phyloP scores from a whole-genome alignment of 169 alveolate genomes.

The Eimeria tenella region DNA sequence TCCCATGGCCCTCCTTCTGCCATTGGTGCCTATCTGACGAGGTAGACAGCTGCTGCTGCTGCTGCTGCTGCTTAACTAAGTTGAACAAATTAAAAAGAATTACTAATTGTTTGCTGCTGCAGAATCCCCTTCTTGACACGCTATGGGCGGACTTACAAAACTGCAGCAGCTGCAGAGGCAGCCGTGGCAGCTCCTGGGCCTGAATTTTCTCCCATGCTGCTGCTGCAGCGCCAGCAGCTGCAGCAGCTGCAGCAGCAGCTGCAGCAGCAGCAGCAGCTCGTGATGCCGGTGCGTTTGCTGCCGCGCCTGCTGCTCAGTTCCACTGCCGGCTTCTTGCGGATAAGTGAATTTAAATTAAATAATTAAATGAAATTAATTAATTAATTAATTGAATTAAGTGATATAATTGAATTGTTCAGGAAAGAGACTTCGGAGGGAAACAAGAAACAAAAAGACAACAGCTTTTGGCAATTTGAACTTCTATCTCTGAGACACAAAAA shows the following conservation, averaged over 20 bases:
- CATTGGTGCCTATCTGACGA: background rate
- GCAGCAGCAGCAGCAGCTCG: slow-evolving; percentile 41
- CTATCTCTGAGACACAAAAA: too few species aligned
- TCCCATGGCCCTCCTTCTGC: background rate
- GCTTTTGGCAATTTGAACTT: too few species aligned
- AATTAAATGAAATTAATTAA: too few species aligned
- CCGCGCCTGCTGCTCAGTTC: too few species aligned
- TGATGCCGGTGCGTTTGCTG: background rate
- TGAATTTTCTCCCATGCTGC: background rate
- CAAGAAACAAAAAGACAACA: too few species aligned
- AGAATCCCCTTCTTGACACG: slow-evolving; percentile 23
- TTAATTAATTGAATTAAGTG: too few species aligned
- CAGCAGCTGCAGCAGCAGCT: background rate
- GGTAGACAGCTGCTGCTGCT: background rate
- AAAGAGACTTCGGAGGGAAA: too few species aligned
- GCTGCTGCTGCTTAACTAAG: too few species aligned
- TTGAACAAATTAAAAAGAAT: too few species aligned
- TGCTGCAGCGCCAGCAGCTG: background rate
- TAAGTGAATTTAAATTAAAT: too few species aligned
- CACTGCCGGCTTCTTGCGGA: too few species aligned
- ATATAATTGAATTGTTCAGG: too few species aligned
- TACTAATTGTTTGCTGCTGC: background rate
- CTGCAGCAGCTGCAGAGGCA: background rate
- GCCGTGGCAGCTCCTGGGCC: background rate
- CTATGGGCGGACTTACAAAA: slow-evolving; percentile 35